phyloP scores from a whole-genome alignment of 768 basidiomycete genomes.

The Leucogyrophana mollusca region DNA sequence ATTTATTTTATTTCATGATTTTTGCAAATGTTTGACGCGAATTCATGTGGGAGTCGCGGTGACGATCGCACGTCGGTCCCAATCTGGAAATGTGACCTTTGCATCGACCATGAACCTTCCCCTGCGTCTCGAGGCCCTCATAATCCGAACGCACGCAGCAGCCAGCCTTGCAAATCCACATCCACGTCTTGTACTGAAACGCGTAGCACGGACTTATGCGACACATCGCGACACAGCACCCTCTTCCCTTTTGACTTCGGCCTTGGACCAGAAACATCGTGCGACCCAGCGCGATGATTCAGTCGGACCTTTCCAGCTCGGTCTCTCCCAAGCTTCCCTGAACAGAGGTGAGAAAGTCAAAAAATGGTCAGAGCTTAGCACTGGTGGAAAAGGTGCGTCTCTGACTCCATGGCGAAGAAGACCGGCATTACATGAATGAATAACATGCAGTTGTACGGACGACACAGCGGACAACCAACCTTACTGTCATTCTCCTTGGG shows the following conservation, averaged over 20 bases:
- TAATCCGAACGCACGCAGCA: constrained; percentile 1
- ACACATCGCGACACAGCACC: constrained; percentile 44
- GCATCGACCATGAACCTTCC: constrained; percentile 3
- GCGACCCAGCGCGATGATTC: constrained; percentile 47
- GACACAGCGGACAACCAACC: constrained; percentile 50
- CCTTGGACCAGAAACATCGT: constrained; percentile 59
- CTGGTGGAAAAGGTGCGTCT: constrained; percentile 69
- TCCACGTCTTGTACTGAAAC: background rate
- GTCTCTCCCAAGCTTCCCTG: constrained; percentile 56
- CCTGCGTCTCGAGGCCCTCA: background rate
- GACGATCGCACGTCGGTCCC: no score
- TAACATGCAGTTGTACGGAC: constrained; percentile 44
- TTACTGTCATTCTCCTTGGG: constrained; percentile 65
- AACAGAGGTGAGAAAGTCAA: constrained; percentile 54
- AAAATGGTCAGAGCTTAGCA: constrained; percentile 79
- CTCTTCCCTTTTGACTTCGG: constrained; percentile 58
- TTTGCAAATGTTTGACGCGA: no score
- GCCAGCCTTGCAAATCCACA: background rate
- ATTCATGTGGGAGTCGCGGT: no score
- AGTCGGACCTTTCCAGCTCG: constrained; percentile 78
- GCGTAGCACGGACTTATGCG: constrained; percentile 37
- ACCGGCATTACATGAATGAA: background rate
- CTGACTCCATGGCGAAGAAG: background rate
- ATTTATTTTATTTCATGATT: no score
- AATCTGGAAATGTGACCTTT: no score